These are phyloP conservation scores for Pythium myriotylum DNA, from an alignment of 352 stramenopile genomes.

Conservation along the genomic window DNA sequence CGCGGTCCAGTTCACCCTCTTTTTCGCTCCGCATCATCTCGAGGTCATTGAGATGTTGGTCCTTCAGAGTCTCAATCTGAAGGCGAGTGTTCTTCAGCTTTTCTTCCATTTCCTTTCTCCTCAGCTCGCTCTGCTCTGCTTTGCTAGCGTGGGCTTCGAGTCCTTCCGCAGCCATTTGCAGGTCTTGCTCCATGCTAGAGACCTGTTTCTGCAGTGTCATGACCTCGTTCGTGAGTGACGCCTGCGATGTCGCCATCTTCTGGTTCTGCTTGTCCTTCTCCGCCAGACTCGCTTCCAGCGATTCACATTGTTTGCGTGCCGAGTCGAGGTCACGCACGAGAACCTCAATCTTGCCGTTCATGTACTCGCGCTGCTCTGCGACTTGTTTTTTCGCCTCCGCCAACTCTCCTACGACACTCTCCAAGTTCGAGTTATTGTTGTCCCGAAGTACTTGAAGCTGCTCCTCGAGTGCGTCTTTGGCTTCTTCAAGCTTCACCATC, in stretches of 20 bases:
- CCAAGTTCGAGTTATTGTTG: constrained; percentile 45
- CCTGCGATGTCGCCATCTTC: constrained; percentile 65
- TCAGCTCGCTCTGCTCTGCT: constrained; percentile 57
- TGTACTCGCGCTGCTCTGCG: constrained; percentile 66
- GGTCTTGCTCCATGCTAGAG: constrained; percentile 57
- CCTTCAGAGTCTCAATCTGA: constrained; percentile 53
- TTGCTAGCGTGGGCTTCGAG: constrained; percentile 68
- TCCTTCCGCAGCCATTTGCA: constrained; percentile 65
- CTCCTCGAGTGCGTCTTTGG: constrained; percentile 42
- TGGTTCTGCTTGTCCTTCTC: constrained; percentile 75
- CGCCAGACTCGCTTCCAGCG: constrained; percentile 39
- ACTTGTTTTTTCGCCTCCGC: constrained; percentile 33
- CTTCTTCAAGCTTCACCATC: constrained; percentile 7
- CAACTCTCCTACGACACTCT: constrained; percentile 36
- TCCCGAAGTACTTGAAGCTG: constrained; percentile 39
- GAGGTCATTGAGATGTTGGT: constrained; percentile 61
- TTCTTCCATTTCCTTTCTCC: constrained; percentile 52
- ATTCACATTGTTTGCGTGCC: constrained; percentile 40
- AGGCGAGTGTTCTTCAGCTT: constrained; percentile 50
- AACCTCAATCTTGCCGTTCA: constrained; percentile 66
- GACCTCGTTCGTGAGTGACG: constrained; percentile 58
- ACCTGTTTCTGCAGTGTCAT: constrained; percentile 70
- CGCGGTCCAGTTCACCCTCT: constrained; percentile 49
- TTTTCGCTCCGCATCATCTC: constrained; percentile 70
- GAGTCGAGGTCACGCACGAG: constrained; percentile 63